Evolutionary conservation across 2,329 filamentous ascomycete genomes (phyloP), one percentile per base, ranked within the genome.

Genomic region (Neofusicoccum cordaticola): DNA sequence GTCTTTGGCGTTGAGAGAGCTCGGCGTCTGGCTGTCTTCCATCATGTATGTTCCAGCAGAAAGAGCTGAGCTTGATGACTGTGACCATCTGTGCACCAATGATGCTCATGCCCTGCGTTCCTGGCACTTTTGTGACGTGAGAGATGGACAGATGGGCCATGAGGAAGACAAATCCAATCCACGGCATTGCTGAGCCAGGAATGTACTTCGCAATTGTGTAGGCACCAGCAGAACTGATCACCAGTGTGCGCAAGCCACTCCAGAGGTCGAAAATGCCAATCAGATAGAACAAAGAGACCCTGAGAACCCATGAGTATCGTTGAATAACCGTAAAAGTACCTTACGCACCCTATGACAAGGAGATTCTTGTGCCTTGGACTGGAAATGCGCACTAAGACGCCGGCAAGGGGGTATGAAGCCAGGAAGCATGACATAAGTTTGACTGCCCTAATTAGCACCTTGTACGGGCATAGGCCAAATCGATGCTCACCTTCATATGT

Each of bases 31-130:
- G 13, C 31, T 96, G 83, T 65, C 89, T 88, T 17, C 95, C 95
- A 76, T 99, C 95, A 72, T 95, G 92, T 7, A 98, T 89, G 74
- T 98, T 98, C 95, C 95, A 99, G 80, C 92, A 96, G 74, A 99
- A 99, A 4, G 94, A 90, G 19, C 89, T 92, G 39, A 99, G 86
- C 74, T 99, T 99, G 92, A 99, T 98, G 68, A 98, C 89, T 70
- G 98, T 80, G 41, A 99, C 95, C 95, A 99, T 99, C 78, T 99
- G 95, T 1, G 94, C 93, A 47, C 90, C 93, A 0, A 94, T 97
- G 69, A 99, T 93, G 75, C 99, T 95, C 84, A 70, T 90, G 83
- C 45, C 85, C 80, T 42, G 85, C 77, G 96, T 31, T 31, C 27
- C 92, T 44, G 95, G 90, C 27, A 22, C 22, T 22, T 3, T 31